Evolutionary conservation across 73 alveolate species (phyloP), one percentile per base, ranked within the genome.

Genomic region (Stentor coeruleus): DNA sequence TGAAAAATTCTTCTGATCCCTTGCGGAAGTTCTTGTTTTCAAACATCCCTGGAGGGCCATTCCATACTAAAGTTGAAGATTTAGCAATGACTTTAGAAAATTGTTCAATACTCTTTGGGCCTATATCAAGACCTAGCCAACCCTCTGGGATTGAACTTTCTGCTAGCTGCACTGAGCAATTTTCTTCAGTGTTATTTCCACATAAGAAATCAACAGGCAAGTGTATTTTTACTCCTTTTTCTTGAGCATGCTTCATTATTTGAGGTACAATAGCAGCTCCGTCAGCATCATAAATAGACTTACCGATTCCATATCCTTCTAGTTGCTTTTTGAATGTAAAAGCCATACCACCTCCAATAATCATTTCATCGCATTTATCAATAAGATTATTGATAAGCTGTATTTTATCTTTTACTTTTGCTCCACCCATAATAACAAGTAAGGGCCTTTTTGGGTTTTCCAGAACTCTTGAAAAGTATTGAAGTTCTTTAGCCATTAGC

Each of bases 301-400:
- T 83, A 35, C 99, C 98, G 77, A 96, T 91, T 30, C 77, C 77
- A n/a, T 90, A 82, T 72, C 84, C 81, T 75, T 91, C 84, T 76
- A 91, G 87, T 26, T 80, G 91, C 88, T 93, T 93, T 81, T 93
- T 81, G 96, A 95, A 96, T 59, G 98, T 95, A 95, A 93, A 94
- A 81, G 97, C 97, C 98, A 95, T 96, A 28, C 98, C 98, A 58
- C 98, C 99, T 26, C 98, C 98, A 73, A 96, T 91, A 80, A 95
- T 89, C 98, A 96, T 93, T 79, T 90, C 97, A 83, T 94, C 98
- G 39, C 77, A 97, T 83, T 88, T 82, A 80, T 95, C 98, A 37
- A 94, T 83, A 85, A 96, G 37, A 86, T 87, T 86, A 84, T 58
- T 86, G 87, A 96, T 96, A 59, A 96, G 91, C 85, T 91, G 94